These are phyloP conservation scores for Fusarium nelsonii DNA, from an alignment of 2,329 filamentous ascomycete genomes.

Conservation along the genomic window DNA sequence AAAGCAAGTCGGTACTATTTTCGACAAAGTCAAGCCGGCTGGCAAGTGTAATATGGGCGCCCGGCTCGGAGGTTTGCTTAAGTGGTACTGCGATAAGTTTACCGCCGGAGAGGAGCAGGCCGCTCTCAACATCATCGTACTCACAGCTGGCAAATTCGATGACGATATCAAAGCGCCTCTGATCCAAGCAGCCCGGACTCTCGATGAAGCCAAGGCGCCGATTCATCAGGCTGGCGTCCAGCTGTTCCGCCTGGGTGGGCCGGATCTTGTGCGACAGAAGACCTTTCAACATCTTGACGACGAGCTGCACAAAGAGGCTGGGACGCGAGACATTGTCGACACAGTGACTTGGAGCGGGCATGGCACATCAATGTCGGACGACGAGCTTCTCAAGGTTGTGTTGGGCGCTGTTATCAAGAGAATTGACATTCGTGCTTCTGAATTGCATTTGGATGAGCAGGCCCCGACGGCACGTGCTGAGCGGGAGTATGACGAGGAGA, in stretches of 20 bases:
- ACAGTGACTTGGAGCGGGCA: conserved; percentile 30
- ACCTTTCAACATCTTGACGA: conserved; percentile 22
- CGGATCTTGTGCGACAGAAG: conserved; percentile 16
- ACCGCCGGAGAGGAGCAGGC: conserved; percentile 21
- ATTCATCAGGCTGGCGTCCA: conserved; percentile 26
- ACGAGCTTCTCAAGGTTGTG: conserved; percentile 23
- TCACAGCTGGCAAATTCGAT: conserved; percentile 21
- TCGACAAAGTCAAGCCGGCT: conserved; percentile 18
- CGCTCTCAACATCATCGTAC: conserved; percentile 15
- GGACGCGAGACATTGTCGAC: conserved; percentile 21
- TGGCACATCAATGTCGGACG: conserved; percentile 18
- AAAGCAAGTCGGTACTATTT: conserved; percentile 20
- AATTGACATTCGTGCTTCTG: conserved; percentile 22
- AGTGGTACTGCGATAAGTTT: conserved; percentile 28
- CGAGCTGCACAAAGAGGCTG: conserved; percentile 22
- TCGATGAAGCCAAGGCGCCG: conserved; percentile 23
- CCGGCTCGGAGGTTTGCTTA: conserved; percentile 16
- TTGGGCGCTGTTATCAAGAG: conserved; percentile 22
- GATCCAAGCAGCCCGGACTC: conserved; percentile 16
- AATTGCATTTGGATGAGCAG: conserved; percentile 20
- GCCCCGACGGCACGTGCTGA: conserved; percentile 9
- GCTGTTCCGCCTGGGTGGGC: conserved; percentile 10
- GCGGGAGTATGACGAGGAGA: conserved; percentile 15
- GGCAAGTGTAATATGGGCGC: conserved; percentile 27
- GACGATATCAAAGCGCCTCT: conserved; percentile 23